Evolutionary conservation across 345 rosid genomes (phyloP).

Genomic region (Psidium guajava): DNA sequence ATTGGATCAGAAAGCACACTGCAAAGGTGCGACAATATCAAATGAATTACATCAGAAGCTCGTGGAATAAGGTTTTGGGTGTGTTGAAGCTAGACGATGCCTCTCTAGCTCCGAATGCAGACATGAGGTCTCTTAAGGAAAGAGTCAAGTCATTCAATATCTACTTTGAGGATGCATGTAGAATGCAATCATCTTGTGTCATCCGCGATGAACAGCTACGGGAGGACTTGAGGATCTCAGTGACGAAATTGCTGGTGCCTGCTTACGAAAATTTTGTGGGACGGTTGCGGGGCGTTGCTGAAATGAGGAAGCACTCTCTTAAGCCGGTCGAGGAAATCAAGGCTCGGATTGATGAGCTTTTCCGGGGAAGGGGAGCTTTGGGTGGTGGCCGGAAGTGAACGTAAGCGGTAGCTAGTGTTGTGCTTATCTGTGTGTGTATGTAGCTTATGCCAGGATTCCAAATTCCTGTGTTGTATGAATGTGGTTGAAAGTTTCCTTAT

Average conservation of each 20-base stretch:
- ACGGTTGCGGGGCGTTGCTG: slow-evolving; percentile 44
- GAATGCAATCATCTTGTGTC: slow-evolving; percentile 43
- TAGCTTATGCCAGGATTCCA: neutral
- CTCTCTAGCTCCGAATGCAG: slow-evolving; percentile 22
- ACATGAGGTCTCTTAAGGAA: slow-evolving; percentile 40
- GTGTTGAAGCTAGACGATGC: slow-evolving; percentile 38
- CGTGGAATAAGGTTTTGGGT: slow-evolving; percentile 62
- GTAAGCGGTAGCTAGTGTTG: slow-evolving; percentile 9
- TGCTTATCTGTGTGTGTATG: neutral
- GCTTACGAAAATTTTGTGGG: slow-evolving; percentile 47
- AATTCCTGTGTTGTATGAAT: neutral
- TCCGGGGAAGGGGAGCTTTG: slow-evolving; percentile 41
- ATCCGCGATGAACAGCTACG: slow-evolving; percentile 61
- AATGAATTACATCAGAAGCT: slow-evolving; percentile 46
- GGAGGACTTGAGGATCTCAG: slow-evolving; percentile 41
- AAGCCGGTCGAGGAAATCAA: slow-evolving; percentile 45
- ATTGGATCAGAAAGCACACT: slow-evolving; percentile 72
- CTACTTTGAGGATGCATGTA: slow-evolving; percentile 42
- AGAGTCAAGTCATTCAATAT: slow-evolving; percentile 49
- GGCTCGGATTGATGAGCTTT: slow-evolving; percentile 39
- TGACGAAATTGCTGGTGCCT: slow-evolving; percentile 38
- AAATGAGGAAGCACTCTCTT: slow-evolving; percentile 38
- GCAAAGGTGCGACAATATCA: slow-evolving; percentile 61
- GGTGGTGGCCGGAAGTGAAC: slow-evolving; percentile 43
- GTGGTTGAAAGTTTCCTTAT: neutral